Evolutionary conservation across 768 basidiomycete genomes (phyloP), one percentile per base, ranked within the genome.

Genomic region (Boletellus ananas): DNA sequence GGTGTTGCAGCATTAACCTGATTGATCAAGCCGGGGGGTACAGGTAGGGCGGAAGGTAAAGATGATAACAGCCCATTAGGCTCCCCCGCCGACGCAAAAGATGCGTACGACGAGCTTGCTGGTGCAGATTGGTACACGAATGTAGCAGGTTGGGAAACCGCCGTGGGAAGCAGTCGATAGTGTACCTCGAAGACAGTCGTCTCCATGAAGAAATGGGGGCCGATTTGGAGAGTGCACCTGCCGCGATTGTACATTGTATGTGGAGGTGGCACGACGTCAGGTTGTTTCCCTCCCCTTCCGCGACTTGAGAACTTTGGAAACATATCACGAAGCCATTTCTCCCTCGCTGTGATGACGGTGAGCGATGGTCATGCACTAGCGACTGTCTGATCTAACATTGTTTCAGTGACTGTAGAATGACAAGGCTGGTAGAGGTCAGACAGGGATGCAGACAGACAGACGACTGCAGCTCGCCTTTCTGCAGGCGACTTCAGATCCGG

Each of bases 301-400:
- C 80, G 85, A 47, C 77, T 78, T 18, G 85, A 85, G 62, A 89
- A 90, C 59, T 80, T 85, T 21, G 83, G 81, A 54, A 90, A 88
- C 14, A 75, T 78, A 13, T 69, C 63, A 20, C 76, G 72, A 14
- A 90, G 68, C 85, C 86, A 89, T 65, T 76, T 79, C 21, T 87
- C 80, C 35, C 88, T 78, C 25, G 88, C 87, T 89, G 57, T 38
- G 56, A 45, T 47, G 45, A 48, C 43, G 43, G 56, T 54, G 53
- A 57, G 49, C 54, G 52, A 54, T 34, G 20, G 51, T 50, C 33
- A 51, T 51, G 51, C 18, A 42, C 34, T 49, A 45, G 49, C 45
- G 54, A 50, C 18, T 52, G 45, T 33, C 18, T 57, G 48, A 25
- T 46, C 43, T 55, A 48, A 84, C 87, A 90, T 76, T 88, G 87